phyloP scores from a whole-genome alignment of 495 filamentous ascomycete genomes.

The Chlorociboria aeruginascens region DNA sequence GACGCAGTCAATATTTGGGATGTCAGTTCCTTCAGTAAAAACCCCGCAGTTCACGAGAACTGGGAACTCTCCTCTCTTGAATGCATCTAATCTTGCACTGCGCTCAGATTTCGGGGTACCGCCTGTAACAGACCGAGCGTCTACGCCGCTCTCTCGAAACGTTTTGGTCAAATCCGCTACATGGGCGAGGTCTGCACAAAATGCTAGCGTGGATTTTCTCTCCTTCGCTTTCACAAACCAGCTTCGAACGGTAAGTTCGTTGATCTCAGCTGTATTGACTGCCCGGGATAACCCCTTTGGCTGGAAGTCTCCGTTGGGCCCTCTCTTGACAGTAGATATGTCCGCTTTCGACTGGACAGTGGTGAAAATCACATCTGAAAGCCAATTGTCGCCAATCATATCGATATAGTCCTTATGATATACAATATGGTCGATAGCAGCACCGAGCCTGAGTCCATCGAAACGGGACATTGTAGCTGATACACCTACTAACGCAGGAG shows the following conservation, averaged over 20 bases:
- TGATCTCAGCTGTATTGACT: slow-evolving; percentile 67
- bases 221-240: slow-evolving; percentile 66
- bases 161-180: slow-evolving; percentile 55
- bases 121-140: slow-evolving; percentile 74
- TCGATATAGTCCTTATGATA: slow-evolving; percentile 96
- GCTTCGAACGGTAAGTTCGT: slow-evolving; percentile 68
- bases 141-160: slow-evolving; percentile 67
- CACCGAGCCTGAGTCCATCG: slow-evolving; percentile 78
- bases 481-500: slow-evolving; percentile 75
- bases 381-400: slow-evolving; percentile 82
- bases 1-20: slow-evolving; percentile 94
- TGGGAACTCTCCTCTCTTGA: slow-evolving; percentile 64
- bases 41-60: slow-evolving; percentile 93
- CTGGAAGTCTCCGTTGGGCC: slow-evolving; percentile 67
- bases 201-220: slow-evolving; percentile 79
- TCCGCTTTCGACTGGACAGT: slow-evolving; percentile 77
- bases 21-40: slow-evolving; percentile 93
- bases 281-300: slow-evolving; percentile 57
- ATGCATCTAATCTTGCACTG: slow-evolving; percentile 55
- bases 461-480: slow-evolving; percentile 85
- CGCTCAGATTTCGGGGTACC: slow-evolving; percentile 56
- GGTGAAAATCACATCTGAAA: slow-evolving; percentile 82
- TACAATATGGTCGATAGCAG: slow-evolving; percentile 89
- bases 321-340: slow-evolving; percentile 52
- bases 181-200: slow-evolving; percentile 84